Conservation (phyloP, 495 filamentous ascomycete genomes). For the Penicillium fimorum region DNA sequence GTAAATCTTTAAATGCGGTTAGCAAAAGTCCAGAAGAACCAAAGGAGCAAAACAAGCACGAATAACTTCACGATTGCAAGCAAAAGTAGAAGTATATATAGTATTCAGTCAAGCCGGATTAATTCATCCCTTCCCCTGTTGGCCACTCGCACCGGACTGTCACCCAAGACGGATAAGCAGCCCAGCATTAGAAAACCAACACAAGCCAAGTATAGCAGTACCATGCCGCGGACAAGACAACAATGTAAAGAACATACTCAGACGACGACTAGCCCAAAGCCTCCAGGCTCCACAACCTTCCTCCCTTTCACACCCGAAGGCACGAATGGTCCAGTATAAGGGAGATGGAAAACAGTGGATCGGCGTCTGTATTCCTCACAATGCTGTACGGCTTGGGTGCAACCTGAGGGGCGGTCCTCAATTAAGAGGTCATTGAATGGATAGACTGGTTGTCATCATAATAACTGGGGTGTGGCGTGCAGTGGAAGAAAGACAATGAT, state of each 20-base stretch:
- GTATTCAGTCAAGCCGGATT: slow-evolving; percentile 62
- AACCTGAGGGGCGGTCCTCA: slow-evolving; percentile 56
- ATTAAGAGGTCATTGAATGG: slow-evolving; percentile 89
- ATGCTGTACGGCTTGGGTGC: slow-evolving; percentile 22
- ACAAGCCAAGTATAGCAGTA: slow-evolving; percentile 51
- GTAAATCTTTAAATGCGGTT: slow-evolving; percentile 11
- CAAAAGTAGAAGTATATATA: slow-evolving; percentile 17
- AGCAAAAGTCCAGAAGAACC: slow-evolving; percentile 18
- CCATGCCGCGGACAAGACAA: slow-evolving; percentile 24
- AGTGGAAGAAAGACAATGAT: slow-evolving; percentile 9
- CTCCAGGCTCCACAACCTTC: slow-evolving; percentile 87
- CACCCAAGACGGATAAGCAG: slow-evolving; percentile 57
- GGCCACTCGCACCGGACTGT: slow-evolving; percentile 39
- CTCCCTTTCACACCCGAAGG: slow-evolving; percentile 47
- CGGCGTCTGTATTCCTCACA: slow-evolving; percentile 31
- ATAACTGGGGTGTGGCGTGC: slow-evolving; percentile 22
- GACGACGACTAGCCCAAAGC: slow-evolving; percentile 32
- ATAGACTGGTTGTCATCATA: slow-evolving; percentile 98
- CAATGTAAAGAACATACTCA: slow-evolving; percentile 20
- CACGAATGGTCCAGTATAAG: slow-evolving; percentile 62
- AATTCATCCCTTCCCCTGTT: slow-evolving; percentile 61
- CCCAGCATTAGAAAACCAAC: slow-evolving; percentile 29
- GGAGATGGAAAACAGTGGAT: slow-evolving; percentile 55
- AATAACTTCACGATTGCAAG: slow-evolving; percentile 7
- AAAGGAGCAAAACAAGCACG: slow-evolving; percentile 3